phyloP scores from a whole-genome alignment of 2,329 filamentous ascomycete genomes.

The Kalaharituber pfeilii region DNA sequence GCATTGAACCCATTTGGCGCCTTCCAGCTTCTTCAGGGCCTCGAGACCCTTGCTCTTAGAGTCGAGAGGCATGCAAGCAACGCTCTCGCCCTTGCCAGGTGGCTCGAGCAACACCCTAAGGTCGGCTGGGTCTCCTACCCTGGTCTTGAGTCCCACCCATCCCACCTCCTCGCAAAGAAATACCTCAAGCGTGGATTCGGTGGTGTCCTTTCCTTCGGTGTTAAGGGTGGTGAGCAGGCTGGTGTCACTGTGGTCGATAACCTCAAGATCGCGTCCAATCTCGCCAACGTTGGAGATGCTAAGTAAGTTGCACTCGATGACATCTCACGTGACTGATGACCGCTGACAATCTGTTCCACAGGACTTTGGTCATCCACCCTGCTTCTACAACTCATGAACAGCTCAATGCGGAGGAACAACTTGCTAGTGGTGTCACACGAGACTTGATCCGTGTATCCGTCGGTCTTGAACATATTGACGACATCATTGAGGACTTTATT shows the following conservation, averaged over 20 bases:
- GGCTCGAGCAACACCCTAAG: slow-evolving; percentile 66
- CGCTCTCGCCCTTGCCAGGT: slow-evolving; percentile 58
- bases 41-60: slow-evolving; percentile 78
- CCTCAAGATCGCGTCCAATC: slow-evolving; percentile 87
- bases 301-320: slow-evolving; percentile 34
- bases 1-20: slow-evolving; percentile 78
- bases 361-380: slow-evolving; percentile 79
- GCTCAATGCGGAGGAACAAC: slow-evolving; percentile 63
- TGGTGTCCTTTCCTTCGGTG: slow-evolving; percentile 81
- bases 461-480: slow-evolving; percentile 90
- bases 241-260: slow-evolving; percentile 80
- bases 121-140: slow-evolving; percentile 92
- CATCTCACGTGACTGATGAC: not conserved
- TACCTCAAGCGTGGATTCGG: slow-evolving; percentile 75
- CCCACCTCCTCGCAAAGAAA: slow-evolving; percentile 65
- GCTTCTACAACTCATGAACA: slow-evolving; percentile 95
- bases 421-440: slow-evolving; percentile 63
- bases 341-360: not conserved
- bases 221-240: slow-evolving; percentile 70
- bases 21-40: slow-evolving; percentile 73
- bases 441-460: slow-evolving; percentile 91
- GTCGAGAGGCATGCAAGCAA: slow-evolving; percentile 77
- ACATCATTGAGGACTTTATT: slow-evolving; percentile 78
- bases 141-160: slow-evolving; percentile 64
- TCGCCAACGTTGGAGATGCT: slow-evolving; percentile 89